Conservation (phyloP, 495 filamentous ascomycete species). For the Aspergillus ostianus region DNA sequence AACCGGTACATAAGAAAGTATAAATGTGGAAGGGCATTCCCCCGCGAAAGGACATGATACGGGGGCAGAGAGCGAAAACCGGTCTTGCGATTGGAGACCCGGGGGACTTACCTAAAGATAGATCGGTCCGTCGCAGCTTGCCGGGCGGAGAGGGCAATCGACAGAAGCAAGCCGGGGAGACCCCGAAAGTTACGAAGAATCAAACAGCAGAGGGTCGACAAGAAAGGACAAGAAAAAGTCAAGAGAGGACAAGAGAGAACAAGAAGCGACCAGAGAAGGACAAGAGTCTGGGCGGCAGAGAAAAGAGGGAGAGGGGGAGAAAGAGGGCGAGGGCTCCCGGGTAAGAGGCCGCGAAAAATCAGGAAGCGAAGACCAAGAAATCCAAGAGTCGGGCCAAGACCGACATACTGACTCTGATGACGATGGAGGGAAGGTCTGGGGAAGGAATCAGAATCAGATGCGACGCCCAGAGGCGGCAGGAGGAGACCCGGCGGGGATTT, state of each 20-base stretch:
- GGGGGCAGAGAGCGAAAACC: neutral
- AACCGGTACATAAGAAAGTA: neutral
- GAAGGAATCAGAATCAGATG: neutral
- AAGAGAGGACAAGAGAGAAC: conserved; percentile 18
- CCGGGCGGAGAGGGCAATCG: neutral
- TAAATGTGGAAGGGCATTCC: neutral
- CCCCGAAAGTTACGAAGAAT: neutral
- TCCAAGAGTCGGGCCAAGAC: conserved; percentile 12
- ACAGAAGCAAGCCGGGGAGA: neutral
- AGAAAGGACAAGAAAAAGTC: conserved; percentile 16
- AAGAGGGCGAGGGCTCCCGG: neutral
- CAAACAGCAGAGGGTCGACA: conserved; percentile 14
- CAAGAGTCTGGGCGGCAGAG: conserved; percentile 16
- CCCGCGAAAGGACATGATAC: neutral
- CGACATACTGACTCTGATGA: conserved; percentile 13
- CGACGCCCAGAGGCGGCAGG: too few relatives aligned
- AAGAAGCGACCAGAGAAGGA: conserved; percentile 15
- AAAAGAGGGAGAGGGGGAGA: conserved; percentile 9
- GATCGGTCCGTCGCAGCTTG: neutral
- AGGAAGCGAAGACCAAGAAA: conserved; percentile 18
- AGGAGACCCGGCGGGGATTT: neutral
- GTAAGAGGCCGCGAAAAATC: conserved; percentile 10
- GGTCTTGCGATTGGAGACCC: neutral
- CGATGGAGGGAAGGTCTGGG: conserved; percentile 15
- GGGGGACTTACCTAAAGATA: neutral